Evolutionary conservation across 2,329 filamentous ascomycete genomes (phyloP), one percentile per base, ranked within the genome.

Genomic region (Fusarium marasasianum): DNA sequence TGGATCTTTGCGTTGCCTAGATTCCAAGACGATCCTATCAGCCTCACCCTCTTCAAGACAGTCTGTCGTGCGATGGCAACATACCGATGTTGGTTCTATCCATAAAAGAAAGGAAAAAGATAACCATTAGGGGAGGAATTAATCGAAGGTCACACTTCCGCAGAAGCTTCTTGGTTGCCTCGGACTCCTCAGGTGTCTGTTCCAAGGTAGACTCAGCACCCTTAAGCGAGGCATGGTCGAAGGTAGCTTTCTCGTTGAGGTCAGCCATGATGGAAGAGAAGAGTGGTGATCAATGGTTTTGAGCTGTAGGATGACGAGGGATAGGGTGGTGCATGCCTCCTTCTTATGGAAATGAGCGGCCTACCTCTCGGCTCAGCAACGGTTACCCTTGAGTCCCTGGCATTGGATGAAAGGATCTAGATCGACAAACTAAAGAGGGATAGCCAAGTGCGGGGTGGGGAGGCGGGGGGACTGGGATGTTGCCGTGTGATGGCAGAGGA

Each of bases 141-240:
- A 92, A 91, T 57, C 88, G 91, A 79, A 92, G 93, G 90, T 94
- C 81, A 89, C 92, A 76, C 94, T 94, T 82, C 91, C 92, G 83
- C 8, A 67, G 8, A 2, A 66, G 61, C 24, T 66, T 66, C 22
- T 20, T 43, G 15, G 63, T 66, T 2, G 63, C 63, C 13, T 37
- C 20, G 0, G 43, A 38, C 1, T 66, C 63, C 22, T 33, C 61
- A 7, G 13, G 29, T 8, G 61, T 17, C 12, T 43, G 37, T 22
- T 66, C 63, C 1, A 35, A 17, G 0, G 37, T 14, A 17, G 61
- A 66, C 14, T 33, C 50, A 9, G 18, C 61, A 8, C 61, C 50
- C n/a, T 66, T 58, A 2, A 58, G 9, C 2, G 63, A 66, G 1
- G 41, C 22, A 47, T 66, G 50, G 0, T 66, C 63, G 2, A 22